These are phyloP conservation scores for Rhodamnia argentea DNA, from an alignment of 345 rosid genomes.

Conservation along the genomic window DNA sequence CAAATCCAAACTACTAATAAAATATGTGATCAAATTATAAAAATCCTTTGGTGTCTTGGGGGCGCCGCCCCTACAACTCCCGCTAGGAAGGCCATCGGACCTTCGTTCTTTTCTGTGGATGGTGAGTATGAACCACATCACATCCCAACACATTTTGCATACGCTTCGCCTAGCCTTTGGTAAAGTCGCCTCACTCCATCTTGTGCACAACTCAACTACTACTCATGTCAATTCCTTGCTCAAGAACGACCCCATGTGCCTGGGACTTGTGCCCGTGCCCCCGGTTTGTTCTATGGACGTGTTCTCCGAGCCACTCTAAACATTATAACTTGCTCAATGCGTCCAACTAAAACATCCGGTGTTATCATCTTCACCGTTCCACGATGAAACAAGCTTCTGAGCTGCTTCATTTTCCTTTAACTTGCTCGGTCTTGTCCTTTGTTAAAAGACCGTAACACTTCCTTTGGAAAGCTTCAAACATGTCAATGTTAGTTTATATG, in stretches of 20 bases:
- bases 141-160: not conserved
- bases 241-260: not conserved
- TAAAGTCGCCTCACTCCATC: too few relatives aligned
- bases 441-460: not conserved
- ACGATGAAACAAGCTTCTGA: not conserved
- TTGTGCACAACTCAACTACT: not conserved
- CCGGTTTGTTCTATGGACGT: not conserved
- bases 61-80: too few relatives aligned
- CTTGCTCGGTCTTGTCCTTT: not conserved
- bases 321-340: not conserved
- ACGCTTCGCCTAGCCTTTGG: not conserved
- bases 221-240: not conserved
- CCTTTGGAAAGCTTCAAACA: not conserved
- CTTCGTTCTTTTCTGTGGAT: too few relatives aligned
- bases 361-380: not conserved
- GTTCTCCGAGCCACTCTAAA: not conserved
- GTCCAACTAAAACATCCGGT: not conserved
- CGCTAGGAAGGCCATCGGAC: too few relatives aligned
- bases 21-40: too few relatives aligned
- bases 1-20: too few relatives aligned
- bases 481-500: not conserved
- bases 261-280: not conserved
- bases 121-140: too few relatives aligned
- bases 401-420: not conserved
- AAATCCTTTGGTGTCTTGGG: rapidly evolving